Evolutionary conservation across 1,284 basidiomycete species (phyloP).

Genomic region (Ganoderma boninense): DNA sequence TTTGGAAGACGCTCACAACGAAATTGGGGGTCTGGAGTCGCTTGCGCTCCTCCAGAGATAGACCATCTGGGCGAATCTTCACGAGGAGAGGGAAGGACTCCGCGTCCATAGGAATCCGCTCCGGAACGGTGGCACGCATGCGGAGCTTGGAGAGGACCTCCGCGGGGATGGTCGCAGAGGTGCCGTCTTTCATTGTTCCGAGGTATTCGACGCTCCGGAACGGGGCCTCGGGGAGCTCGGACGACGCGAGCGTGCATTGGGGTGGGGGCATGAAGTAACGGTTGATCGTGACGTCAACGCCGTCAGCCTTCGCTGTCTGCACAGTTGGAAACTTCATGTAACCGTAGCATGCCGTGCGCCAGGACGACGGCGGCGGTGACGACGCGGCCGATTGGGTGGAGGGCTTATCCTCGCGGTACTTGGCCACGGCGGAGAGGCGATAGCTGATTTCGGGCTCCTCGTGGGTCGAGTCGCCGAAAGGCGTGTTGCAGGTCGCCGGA

Average conservation of each 20-base stretch:
- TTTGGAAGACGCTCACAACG: constrained; percentile 63
- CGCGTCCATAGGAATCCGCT: constrained; percentile 56
- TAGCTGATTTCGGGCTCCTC: constrained; percentile 63
- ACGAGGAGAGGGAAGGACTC: constrained; percentile 60
- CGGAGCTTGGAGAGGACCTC: constrained; percentile 68
- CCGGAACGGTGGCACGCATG: constrained; percentile 67
- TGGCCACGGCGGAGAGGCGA: constrained; percentile 71
- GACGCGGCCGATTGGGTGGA: too few relatives aligned
- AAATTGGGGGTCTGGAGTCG: constrained; percentile 64
- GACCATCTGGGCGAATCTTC: constrained; percentile 63
- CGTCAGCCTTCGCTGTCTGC: constrained; percentile 16
- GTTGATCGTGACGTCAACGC: constrained; percentile 33
- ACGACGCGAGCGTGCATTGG: constrained; percentile 23
- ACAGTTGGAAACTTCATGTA: constrained; percentile 16
- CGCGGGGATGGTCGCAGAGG: constrained; percentile 49
- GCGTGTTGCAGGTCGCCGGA: constrained; percentile 56
- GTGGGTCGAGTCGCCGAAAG: constrained; percentile 54
- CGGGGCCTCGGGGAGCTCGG: constrained; percentile 26
- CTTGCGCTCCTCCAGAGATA: constrained; percentile 55
- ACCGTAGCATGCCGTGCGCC: constrained; percentile 44
- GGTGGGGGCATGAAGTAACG: constrained; percentile 35
- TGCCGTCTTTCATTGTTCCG: constrained; percentile 45
- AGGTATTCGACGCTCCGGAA: constrained; percentile 48
- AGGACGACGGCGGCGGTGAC: constrained; percentile 45
- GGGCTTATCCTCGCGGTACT: constrained; percentile 57